These are phyloP conservation scores for Apiotrichum porosum DNA, from an alignment of 1,284 basidiomycete species.

Conservation along the genomic window DNA sequence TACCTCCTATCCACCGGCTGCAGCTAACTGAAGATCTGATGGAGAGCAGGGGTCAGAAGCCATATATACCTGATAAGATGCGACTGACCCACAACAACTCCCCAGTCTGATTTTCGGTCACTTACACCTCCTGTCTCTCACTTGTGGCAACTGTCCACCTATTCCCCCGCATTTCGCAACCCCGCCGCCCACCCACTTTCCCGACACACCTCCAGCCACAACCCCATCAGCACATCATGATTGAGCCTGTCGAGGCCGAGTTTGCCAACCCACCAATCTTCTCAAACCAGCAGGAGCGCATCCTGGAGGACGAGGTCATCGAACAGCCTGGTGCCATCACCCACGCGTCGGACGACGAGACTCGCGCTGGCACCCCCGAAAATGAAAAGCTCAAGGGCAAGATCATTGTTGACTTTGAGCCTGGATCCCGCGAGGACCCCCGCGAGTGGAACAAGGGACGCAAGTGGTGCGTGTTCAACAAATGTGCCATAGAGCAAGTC, in stretches of 20 bases:
- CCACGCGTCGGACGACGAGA: background rate
- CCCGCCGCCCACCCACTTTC: background rate
- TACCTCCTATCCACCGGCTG: too few species aligned
- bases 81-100: too few species aligned
- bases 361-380: background rate
- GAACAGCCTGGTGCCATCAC: constrained; percentile 16
- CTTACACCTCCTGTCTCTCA: too few species aligned
- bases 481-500: background rate
- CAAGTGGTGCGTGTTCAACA: constrained; percentile 29
- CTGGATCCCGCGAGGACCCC: constrained; percentile 28
- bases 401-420: constrained; percentile 32
- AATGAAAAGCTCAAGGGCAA: constrained; percentile 18
- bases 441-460: constrained; percentile 31
- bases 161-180: too few species aligned
- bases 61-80: too few species aligned
- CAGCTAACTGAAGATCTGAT: too few species aligned
- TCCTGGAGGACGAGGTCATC: constrained; percentile 22
- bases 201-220: background rate
- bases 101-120: too few species aligned
- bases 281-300: constrained; percentile 24
- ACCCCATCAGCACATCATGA: too few species aligned
- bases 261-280: constrained; percentile 36
- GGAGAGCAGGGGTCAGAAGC: too few species aligned
- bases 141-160: too few species aligned
- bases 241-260: constrained; percentile 39